Evolutionary conservation across 441 rosid species (phyloP).

Genomic region (Geranium incanum): DNA sequence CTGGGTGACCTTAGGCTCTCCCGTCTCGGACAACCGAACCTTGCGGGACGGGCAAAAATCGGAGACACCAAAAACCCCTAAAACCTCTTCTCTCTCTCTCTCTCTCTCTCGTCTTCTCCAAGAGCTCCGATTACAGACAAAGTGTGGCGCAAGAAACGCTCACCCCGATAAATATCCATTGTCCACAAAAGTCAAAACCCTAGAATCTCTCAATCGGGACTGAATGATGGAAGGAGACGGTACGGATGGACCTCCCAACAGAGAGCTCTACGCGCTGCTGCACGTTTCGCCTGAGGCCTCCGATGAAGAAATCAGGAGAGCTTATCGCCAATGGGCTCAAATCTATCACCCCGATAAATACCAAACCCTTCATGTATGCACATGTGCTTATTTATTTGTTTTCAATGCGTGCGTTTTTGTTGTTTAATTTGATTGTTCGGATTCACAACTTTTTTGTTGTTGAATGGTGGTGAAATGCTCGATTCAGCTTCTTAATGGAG

Average conservation of each 20-base stretch:
- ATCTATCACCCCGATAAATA: slow-evolving; percentile 92
- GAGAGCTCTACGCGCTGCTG: slow-evolving; percentile 75
- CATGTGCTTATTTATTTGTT: not conserved
- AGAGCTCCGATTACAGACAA: not conserved
- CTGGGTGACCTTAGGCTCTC: not conserved
- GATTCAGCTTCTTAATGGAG: not conserved
- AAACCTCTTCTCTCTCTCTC: not conserved
- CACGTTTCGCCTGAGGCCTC: slow-evolving; percentile 88
- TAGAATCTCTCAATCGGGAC: slow-evolving; percentile 15
- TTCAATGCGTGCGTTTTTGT: not conserved
- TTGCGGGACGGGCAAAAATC: not conserved
- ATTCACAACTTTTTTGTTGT: not conserved
- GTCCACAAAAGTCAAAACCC: not conserved
- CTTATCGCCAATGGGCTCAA: slow-evolving; percentile 97
- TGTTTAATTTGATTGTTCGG: not conserved
- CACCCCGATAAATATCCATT: not conserved
- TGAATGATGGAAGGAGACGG: slow-evolving; percentile 13
- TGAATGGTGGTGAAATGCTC: not conserved
- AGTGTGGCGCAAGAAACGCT: not conserved
- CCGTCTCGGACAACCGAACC: not conserved
- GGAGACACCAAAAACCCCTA: slow-evolving; percentile 1
- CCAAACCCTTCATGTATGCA: slow-evolving; percentile 57
- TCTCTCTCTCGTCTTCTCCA: not conserved
- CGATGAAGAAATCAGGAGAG: slow-evolving; percentile 76
- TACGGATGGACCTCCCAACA: slow-evolving; percentile 36